Percentiles rank a stretch among this genome's conserved stretches.
phyloP scores from a whole-genome alignment of 805 yeast genomes.

The Saccharomycopsis fibuligera region DNA sequence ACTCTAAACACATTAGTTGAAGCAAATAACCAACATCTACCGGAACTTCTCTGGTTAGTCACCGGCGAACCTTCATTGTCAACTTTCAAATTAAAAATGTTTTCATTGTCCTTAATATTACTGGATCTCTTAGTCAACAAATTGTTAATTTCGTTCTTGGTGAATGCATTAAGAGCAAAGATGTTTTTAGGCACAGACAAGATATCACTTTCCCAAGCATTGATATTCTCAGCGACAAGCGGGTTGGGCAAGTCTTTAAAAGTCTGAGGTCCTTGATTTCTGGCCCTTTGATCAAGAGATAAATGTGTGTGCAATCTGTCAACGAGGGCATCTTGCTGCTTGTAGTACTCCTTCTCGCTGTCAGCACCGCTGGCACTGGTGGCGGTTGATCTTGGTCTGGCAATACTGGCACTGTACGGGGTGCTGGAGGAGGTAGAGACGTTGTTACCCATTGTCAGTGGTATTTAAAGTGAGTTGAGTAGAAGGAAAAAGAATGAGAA shows the following conservation, averaged over 20 bases:
- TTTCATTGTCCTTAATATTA: conserved; percentile 22
- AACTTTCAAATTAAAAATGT: conserved; percentile 38
- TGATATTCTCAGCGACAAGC: conserved; percentile 29
- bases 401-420: not conserved
- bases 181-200: conserved; percentile 42
- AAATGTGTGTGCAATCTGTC: conserved; percentile 17
- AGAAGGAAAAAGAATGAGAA: not conserved
- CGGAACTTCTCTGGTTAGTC: conserved; percentile 68
- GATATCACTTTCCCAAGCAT: conserved; percentile 41
- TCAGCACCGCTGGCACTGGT: not conserved
- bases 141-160: conserved; percentile 30
- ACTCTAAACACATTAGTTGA: conserved; percentile 68
- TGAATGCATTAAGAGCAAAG: conserved; percentile 49
- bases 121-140: conserved; percentile 12
- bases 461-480: not conserved
- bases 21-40: conserved; percentile 89
- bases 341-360: conserved; percentile 6
- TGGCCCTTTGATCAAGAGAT: conserved; percentile 6
- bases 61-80: conserved; percentile 54
- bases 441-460: conserved; percentile 11
- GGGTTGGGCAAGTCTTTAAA: conserved; percentile 26
- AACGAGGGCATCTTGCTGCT: conserved; percentile 11
- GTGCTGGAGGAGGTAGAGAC: conserved; percentile 2
- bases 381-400: not conserved
- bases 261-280: conserved; percentile 15